These are phyloP conservation scores for Sporisorium iseilematis-ciliati DNA, from an alignment of 1,284 basidiomycete species.

Conservation along the genomic window DNA sequence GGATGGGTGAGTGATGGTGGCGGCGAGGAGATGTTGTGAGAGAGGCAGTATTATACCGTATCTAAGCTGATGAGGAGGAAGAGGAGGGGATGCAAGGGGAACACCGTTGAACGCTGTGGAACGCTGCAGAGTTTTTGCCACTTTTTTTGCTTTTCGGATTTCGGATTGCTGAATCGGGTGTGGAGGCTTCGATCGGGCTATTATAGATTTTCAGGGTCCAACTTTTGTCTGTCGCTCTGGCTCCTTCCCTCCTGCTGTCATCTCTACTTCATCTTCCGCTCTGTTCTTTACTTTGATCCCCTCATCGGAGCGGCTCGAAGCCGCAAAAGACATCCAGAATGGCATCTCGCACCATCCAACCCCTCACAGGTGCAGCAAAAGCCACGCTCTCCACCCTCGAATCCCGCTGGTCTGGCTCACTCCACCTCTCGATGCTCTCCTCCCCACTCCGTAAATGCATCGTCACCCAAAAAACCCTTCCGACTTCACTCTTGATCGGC, in stretches of 20 bases:
- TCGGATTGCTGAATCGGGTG: conserved; percentile 25
- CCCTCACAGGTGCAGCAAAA: conserved; percentile 1
- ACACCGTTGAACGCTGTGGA: conserved; percentile 27
- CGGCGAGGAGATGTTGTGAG: not conserved
- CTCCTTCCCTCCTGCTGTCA: not conserved
- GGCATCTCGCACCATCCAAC: not conserved
- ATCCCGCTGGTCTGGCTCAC: conserved; percentile 23
- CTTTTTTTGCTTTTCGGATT: conserved; percentile 9
- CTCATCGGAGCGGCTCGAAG: too few species aligned
- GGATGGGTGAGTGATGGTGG: not conserved
- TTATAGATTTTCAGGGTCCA: conserved; percentile 22
- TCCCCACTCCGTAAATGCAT: conserved; percentile 35
- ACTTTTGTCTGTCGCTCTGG: not conserved
- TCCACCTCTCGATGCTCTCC: conserved; percentile 33
- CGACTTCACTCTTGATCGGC: conserved; percentile 29
- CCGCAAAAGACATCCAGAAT: not conserved
- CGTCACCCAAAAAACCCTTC: conserved; percentile 30
- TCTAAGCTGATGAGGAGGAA: not conserved
- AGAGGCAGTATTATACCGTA: not conserved
- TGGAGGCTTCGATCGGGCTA: conserved; percentile 34
- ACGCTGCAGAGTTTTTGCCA: conserved; percentile 17
- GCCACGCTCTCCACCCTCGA: conserved; percentile 14
- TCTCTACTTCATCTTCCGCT: not conserved
- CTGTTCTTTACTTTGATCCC: too few species aligned
- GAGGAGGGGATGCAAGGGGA: conserved; percentile 4